Base-by-base conservation (phyloP, 1,139 yeast genomes). In the Scheffersomyces parashehatae region DNA sequence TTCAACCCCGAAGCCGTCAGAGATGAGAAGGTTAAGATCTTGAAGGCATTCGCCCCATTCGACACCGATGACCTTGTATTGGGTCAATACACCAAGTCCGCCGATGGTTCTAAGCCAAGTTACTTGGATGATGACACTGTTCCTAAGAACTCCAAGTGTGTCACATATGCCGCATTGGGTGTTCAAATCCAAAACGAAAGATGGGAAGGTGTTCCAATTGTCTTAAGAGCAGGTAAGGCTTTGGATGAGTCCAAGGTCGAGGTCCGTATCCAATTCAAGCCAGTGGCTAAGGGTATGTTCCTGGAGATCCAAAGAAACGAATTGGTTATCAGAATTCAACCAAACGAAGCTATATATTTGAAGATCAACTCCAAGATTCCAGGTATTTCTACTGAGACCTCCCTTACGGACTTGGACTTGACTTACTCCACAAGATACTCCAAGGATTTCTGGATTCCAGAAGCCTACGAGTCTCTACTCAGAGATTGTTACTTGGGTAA, bases 171-270 rank as follows among this genome's bases (percentile, higher is more conserved):
- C 13, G 97, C 97, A 4, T 63, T 93, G 51, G 81, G 85, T 15
- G 64, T 91, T 53, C 73, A 82, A 51, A 88, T 93, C 62, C 75
- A 83, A 59, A 95, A 90, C 66, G 98, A 91, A 67, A 83, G 98
- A 65, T 93, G 99, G 99, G 93, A 87, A 53, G 97, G 97, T 57
- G 98, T 93, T 39, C 99, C 99, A 44, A 83, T 93, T 61, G 86
- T 93, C 42, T 75, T 93, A 75, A 82, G 96, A 70, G 99, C 98
- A 16, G 99, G 99, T 60, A 93, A 93, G 72, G 97, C 97, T 12
- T 75, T 91, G 47, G 88, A 90, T 61, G 93, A 86, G 60, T 85
- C 90, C 45, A 88, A 90, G 74, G 99, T 93, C 44, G 99, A 95
- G 71, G 85, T 95, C 52, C 82, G 98, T 67, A 75, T 95, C 52